Conservation (phyloP, 495 filamentous ascomycete species). For the Aspergillus campestris region DNA sequence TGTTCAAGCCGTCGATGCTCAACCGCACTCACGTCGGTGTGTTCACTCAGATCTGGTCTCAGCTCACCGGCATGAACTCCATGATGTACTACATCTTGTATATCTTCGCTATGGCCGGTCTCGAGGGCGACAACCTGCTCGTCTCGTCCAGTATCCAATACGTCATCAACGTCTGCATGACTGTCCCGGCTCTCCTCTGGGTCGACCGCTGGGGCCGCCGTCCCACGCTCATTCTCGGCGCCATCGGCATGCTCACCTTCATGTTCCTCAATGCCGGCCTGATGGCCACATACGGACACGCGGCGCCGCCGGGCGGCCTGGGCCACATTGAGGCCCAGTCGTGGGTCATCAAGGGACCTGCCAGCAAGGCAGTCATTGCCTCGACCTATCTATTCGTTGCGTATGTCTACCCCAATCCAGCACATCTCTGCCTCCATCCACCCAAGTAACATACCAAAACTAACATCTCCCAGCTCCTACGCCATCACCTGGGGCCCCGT, state of each 20-base stretch:
- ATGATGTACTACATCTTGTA: constrained; percentile 68
- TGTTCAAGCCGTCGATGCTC: constrained; percentile 63
- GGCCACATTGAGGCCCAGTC: constrained; percentile 26
- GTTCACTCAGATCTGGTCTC: constrained; percentile 78
- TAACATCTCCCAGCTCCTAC: constrained; percentile 31
- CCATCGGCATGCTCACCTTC: constrained; percentile 58
- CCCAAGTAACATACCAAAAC: too few relatives aligned
- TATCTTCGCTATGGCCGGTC: constrained; percentile 64
- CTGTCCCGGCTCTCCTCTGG: constrained; percentile 46
- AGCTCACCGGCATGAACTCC: constrained; percentile 78
- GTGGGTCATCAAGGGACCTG: constrained; percentile 25
- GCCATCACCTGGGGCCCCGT: constrained; percentile 54
- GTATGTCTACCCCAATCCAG: too few relatives aligned
- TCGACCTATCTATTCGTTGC: constrained; percentile 62
- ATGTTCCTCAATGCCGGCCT: constrained; percentile 64
- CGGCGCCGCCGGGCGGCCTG: constrained; percentile 44
- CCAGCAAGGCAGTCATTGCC: constrained; percentile 46
- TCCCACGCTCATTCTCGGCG: constrained; percentile 56
- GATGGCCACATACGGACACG: constrained; percentile 43
- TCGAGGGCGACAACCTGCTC: constrained; percentile 50
- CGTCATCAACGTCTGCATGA: constrained; percentile 49
- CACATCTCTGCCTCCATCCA: too few relatives aligned
- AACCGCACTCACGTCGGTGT: constrained; percentile 67
- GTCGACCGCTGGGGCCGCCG: constrained; percentile 59
- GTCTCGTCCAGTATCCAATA: constrained; percentile 67